Evolutionary conservation across 441 rosid species (phyloP).

Genomic region (Aquilaria agallochum): DNA sequence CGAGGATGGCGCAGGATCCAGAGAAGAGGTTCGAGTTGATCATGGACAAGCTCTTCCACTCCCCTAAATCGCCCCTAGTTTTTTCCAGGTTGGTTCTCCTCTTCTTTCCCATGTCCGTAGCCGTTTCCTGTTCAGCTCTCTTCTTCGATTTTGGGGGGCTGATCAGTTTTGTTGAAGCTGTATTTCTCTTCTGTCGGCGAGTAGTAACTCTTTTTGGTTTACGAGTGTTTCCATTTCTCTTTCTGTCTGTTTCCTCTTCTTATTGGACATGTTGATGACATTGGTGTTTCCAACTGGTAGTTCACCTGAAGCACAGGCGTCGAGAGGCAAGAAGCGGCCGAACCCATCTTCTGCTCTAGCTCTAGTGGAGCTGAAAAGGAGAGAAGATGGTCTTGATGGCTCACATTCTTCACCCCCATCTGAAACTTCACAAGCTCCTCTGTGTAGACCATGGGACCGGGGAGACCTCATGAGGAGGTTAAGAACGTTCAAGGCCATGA

Average conservation of each 20-base stretch:
- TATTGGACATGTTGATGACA: not conserved
- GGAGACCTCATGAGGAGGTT: constrained; percentile 84
- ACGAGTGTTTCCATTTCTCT: too few relatives aligned
- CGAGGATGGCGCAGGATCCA: constrained; percentile 47
- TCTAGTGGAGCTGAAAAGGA: constrained; percentile 41
- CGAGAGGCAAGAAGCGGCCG: constrained; percentile 56
- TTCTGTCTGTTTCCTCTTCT: not conserved
- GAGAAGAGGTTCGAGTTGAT: constrained; percentile 67
- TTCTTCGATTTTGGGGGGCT: not conserved
- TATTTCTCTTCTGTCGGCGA: too few relatives aligned
- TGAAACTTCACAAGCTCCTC: constrained; percentile 36
- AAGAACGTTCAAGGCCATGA: constrained; percentile 93
- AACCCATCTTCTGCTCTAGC: constrained; percentile 48
- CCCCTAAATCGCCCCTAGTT: constrained; percentile 31
- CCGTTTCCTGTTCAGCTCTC: not conserved
- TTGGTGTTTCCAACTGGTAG: constrained; percentile 17
- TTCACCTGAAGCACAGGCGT: constrained; percentile 27
- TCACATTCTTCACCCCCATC: constrained; percentile 17
- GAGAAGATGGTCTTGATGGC: constrained; percentile 20
- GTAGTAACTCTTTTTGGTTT: too few relatives aligned
- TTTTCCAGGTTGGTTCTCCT: constrained; percentile 39
- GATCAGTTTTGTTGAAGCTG: not conserved
- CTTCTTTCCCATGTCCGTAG: not conserved
- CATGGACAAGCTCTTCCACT: constrained; percentile 63
- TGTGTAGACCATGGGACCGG: constrained; percentile 92